Conservation (phyloP, 495 filamentous ascomycete genomes). For the Penicillium cosmopolitanum region DNA sequence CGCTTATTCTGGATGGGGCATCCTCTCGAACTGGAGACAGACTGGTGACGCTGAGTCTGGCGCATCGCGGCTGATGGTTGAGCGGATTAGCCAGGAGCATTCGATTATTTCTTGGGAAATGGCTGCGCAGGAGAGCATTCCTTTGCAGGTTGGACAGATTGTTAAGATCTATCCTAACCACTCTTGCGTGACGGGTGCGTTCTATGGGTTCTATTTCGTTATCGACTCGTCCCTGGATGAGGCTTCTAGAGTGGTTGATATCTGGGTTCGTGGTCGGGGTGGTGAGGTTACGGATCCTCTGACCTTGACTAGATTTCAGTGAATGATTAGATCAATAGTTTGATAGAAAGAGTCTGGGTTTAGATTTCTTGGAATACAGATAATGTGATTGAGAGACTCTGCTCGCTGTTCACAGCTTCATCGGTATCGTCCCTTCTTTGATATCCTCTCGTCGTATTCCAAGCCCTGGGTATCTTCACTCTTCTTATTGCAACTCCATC, state of each 20-base stretch:
- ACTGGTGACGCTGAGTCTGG: neutral
- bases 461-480: too few relatives aligned
- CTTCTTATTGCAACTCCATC: too few relatives aligned
- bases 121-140: constrained; percentile 19
- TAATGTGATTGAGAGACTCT: too few relatives aligned
- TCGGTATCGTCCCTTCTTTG: too few relatives aligned
- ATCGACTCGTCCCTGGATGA: constrained; percentile 66
- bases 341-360: neutral
- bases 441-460: too few relatives aligned
- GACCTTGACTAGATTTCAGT: constrained; percentile 19
- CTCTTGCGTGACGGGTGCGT: constrained; percentile 76
- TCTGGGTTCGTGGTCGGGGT: constrained; percentile 58
- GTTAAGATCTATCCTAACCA: constrained; percentile 84
- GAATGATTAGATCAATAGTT: neutral
- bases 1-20: constrained; percentile 72
- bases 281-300: constrained; percentile 24
- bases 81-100: constrained; percentile 44
- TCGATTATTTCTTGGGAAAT: constrained; percentile 36
- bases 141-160: constrained; percentile 44
- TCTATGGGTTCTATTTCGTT: constrained; percentile 75
- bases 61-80: constrained; percentile 28
- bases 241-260: constrained; percentile 63
- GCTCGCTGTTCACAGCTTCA: too few relatives aligned
- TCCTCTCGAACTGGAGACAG: constrained; percentile 64
- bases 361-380: too few relatives aligned